Conservation (phyloP, 1,139 yeast species). For the Kodamaea plutei region DNA sequence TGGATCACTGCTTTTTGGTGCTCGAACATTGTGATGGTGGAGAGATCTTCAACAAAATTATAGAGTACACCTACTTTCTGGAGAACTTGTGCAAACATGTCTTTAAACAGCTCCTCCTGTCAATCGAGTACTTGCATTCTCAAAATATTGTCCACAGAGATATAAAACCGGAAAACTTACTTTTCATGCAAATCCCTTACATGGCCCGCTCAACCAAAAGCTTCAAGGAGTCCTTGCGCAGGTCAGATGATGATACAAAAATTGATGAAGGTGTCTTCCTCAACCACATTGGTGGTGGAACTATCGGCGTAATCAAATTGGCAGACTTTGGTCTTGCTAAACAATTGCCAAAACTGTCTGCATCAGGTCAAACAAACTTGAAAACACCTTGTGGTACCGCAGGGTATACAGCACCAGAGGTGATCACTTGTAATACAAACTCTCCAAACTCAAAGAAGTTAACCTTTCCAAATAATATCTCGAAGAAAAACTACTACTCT, state of each 20-base stretch:
- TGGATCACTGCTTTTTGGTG: constrained; percentile 67
- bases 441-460: constrained; percentile 13
- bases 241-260: constrained; percentile 74
- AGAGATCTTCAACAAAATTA: constrained; percentile 90
- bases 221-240: constrained; percentile 43
- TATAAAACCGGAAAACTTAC: constrained; percentile 88
- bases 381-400: constrained; percentile 90
- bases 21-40: constrained; percentile 91
- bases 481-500: constrained; percentile 74
- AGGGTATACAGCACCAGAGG: constrained; percentile 93
- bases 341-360: constrained; percentile 51
- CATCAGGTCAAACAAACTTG: constrained; percentile 45
- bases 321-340: constrained; percentile 95
- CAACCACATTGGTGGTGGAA: constrained; percentile 83
- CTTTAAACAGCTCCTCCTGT: constrained; percentile 77
- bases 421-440: constrained; percentile 51
- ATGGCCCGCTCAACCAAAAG: constrained; percentile 44
- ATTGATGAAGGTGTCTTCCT: constrained; percentile 82
- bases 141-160: constrained; percentile 92
- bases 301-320: constrained; percentile 77
- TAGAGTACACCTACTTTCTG: constrained; percentile 82
- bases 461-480: constrained; percentile 17
- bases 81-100: constrained; percentile 85
- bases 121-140: constrained; percentile 77
- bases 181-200: constrained; percentile 50